A percentile compares a stretch with the other conserved stretches of the same genome.
Evolutionary conservation across 805 yeast species (phyloP).

Genomic region (Ogataea ramenticola): DNA sequence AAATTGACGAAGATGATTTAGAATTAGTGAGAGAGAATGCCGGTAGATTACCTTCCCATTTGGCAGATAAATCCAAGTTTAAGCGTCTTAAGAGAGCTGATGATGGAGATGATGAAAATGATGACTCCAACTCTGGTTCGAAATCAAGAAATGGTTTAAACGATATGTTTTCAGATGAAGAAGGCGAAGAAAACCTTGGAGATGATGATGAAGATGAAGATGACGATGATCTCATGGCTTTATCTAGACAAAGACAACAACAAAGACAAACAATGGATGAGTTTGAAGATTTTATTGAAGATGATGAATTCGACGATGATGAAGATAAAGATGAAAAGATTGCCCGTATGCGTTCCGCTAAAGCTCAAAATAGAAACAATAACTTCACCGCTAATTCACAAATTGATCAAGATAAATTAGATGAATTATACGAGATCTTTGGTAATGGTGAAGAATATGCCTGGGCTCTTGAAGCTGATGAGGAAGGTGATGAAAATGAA

Average conservation of each 20-base stretch:
- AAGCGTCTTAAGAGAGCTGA: constrained; percentile 81
- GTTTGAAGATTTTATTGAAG: constrained; percentile 95
- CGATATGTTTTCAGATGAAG: constrained; percentile 67
- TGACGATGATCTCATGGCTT: constrained; percentile 24
- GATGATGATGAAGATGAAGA: constrained; percentile 27
- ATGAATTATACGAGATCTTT: constrained; percentile 89
- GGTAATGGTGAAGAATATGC: constrained; percentile 97
- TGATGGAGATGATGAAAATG: constrained; percentile 27
- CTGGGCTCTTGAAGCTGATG: constrained; percentile 90
- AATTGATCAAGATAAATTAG: constrained; percentile 82
- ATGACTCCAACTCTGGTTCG: constrained; percentile 3
- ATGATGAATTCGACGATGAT: constrained; percentile 90
- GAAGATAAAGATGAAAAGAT: constrained; percentile 46
- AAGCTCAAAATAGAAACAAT: constrained; percentile 18
- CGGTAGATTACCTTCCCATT: constrained; percentile 51
- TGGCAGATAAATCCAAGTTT: constrained; percentile 40
- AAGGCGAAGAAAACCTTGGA: constrained; percentile 23
- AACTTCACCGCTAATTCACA: constrained; percentile 31
- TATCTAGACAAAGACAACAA: constrained; percentile 15
- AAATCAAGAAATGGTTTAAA: constrained; percentile 36
- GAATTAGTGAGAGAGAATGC: constrained; percentile 87
- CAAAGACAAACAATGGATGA: constrained; percentile 51
- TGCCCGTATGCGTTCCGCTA: constrained; percentile 28
- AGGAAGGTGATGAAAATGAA: constrained; percentile 50
- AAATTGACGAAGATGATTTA: constrained; percentile 90